A percentile compares a stretch with the other conserved stretches of the same genome.
These are phyloP conservation scores for Saccharomyces jurei DNA, from an alignment of 805 yeast species.

Conservation along the genomic window DNA sequence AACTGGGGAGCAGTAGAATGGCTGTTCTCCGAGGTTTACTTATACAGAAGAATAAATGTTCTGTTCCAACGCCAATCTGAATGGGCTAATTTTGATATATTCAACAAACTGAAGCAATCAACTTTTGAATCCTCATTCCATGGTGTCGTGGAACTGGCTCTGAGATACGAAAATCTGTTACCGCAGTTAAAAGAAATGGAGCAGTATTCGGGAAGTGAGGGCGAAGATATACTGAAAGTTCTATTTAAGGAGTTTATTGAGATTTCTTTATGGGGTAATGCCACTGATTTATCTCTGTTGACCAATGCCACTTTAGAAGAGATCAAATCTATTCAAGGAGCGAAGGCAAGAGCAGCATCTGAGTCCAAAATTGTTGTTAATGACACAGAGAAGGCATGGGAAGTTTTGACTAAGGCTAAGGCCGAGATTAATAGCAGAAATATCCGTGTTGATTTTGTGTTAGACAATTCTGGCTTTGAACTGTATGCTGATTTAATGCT, in stretches of 20 bases:
- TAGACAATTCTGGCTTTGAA: constrained; percentile 95
- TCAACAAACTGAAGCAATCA: constrained; percentile 56
- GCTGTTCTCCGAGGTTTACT: constrained; percentile 78
- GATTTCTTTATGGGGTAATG: constrained; percentile 95
- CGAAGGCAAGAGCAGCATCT: constrained; percentile 72
- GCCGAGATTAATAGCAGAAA: constrained; percentile 11
- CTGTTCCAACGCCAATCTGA: constrained; percentile 33
- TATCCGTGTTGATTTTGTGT: constrained; percentile 66
- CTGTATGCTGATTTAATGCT: constrained; percentile 76
- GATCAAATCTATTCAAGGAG: constrained; percentile 85
- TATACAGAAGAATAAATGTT: constrained; percentile 59
- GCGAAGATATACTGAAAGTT: constrained; percentile 39
- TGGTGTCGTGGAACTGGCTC: constrained; percentile 78
- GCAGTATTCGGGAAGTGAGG: constrained; percentile 13
- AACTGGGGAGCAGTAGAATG: constrained; percentile 87
- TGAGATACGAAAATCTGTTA: constrained; percentile 43
- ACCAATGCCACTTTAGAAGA: constrained; percentile 87
- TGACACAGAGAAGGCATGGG: constrained; percentile 67
- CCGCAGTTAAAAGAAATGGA: constrained; percentile 19
- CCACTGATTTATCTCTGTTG: constrained; percentile 84
- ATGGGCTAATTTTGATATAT: constrained; percentile 58
- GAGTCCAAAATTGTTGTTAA: constrained; percentile 71
- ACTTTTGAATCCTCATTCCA: constrained; percentile 66
- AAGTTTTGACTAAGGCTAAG: constrained; percentile 28
- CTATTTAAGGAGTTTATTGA: constrained; percentile 79